A percentile compares a stretch with the other conserved stretches of the same genome.
phyloP scores from a whole-genome alignment of 2,329 filamentous ascomycete genomes.

The Alternaria postmessia region DNA sequence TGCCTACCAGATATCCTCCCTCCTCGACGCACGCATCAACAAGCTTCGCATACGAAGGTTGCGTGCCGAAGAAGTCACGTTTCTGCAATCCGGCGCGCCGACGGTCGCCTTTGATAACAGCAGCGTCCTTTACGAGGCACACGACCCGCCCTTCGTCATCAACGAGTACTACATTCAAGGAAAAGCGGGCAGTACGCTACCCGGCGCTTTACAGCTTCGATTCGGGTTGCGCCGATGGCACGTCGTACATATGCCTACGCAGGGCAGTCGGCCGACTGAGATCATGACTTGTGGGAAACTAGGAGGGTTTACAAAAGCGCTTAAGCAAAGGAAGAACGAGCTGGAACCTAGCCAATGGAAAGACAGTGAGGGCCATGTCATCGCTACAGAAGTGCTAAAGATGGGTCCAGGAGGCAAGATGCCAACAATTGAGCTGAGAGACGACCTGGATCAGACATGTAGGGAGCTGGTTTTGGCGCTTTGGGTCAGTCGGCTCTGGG shows the following conservation, averaged over 20 bases:
- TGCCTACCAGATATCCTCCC: slow-evolving; percentile 38
- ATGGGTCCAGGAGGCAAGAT: slow-evolving; percentile 25
- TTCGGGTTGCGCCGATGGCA: slow-evolving; percentile 30
- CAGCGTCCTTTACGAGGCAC: slow-evolving; percentile 34
- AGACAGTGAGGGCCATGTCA: slow-evolving; percentile 26
- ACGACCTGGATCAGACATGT: slow-evolving; percentile 33
- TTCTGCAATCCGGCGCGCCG: slow-evolving; percentile 20
- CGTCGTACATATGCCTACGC: slow-evolving; percentile 24
- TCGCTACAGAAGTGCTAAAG: slow-evolving; percentile 33
- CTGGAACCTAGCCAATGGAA: slow-evolving; percentile 32
- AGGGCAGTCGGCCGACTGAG: slow-evolving; percentile 19
- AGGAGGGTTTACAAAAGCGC: slow-evolving; percentile 16
- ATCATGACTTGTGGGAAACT: slow-evolving; percentile 35
- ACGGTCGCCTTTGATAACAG: slow-evolving; percentile 31
- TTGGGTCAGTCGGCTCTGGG: slow-evolving; percentile 37
- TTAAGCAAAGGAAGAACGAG: slow-evolving; percentile 27
- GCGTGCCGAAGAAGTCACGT: slow-evolving; percentile 27
- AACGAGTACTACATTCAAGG: slow-evolving; percentile 35
- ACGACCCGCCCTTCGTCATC: slow-evolving; percentile 31
- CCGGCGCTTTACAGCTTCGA: slow-evolving; percentile 29
- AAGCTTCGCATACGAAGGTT: slow-evolving; percentile 33
- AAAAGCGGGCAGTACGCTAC: slow-evolving; percentile 20
- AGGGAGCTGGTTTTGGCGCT: slow-evolving; percentile 34
- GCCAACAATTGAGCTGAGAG: slow-evolving; percentile 32
- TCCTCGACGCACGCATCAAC: slow-evolving; percentile 31